A percentile compares a stretch with the other conserved stretches of the same genome.
Evolutionary conservation across 176 grass and related monocot species (phyloP).

Genomic region (Elymus sibiricus): DNA sequence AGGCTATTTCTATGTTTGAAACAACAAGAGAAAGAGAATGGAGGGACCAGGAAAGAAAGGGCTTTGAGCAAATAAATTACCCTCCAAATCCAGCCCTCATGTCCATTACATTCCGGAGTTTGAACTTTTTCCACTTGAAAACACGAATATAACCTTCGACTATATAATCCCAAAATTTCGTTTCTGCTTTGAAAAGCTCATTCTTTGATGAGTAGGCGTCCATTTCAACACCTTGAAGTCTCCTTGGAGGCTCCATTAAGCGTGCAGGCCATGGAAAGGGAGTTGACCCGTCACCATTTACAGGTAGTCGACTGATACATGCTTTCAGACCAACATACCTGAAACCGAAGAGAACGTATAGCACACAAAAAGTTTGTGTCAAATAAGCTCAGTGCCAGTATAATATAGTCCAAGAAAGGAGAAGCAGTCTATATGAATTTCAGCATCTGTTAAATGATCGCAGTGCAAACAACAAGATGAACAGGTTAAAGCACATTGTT

Average conservation of each 20-base stretch:
- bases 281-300: conserved; percentile 56
- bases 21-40: not conserved
- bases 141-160: conserved; percentile 60
- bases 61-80: conserved; percentile 44
- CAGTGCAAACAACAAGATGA: not conserved
- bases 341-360: conserved; percentile 7
- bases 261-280: conserved; percentile 61
- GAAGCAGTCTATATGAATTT: not conserved
- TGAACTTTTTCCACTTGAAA: conserved; percentile 81
- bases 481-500: not conserved
- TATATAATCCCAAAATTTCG: conserved; percentile 71
- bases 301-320: conserved; percentile 72
- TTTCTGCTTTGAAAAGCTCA: conserved; percentile 88
- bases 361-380: not conserved
- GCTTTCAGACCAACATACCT: conserved; percentile 90
- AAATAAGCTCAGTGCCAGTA: conserved; percentile 16
- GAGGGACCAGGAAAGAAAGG: conserved; percentile 5
- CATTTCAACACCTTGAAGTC: conserved; percentile 86
- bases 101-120: conserved; percentile 84
- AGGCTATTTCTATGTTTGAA: not conserved
- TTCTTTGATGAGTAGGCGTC: conserved; percentile 81
- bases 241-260: conserved; percentile 63
- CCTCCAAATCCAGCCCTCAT: conserved; percentile 98
- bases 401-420: not conserved
- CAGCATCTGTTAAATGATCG: not conserved